Percentiles rank a stretch among this genome's conserved stretches.
phyloP scores from a whole-genome alignment of 768 basidiomycete genomes.

The Termitomyces sp. region DNA sequence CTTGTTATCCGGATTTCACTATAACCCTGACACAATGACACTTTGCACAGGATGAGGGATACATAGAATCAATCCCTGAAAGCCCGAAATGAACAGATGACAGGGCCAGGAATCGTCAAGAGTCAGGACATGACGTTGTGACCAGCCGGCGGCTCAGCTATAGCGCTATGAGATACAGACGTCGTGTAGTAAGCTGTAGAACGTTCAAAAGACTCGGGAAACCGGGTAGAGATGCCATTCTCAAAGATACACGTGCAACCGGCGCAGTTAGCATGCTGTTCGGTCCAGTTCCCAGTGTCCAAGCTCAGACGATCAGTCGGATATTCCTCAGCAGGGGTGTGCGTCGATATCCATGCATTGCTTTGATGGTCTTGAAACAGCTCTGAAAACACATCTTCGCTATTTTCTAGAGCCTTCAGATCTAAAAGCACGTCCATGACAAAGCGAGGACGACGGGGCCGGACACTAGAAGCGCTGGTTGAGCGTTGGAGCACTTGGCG shows the following conservation, averaged over 20 bases:
- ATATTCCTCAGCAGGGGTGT: conserved; percentile 16
- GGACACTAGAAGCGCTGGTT: conserved; percentile 5
- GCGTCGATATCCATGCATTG: conserved; percentile 3
- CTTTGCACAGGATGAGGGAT: not conserved
- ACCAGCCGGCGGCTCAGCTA: not conserved
- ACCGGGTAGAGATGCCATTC: conserved; percentile 13
- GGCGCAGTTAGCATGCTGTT: conserved; percentile 27
- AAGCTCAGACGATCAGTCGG: conserved; percentile 23
- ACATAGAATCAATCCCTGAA: not conserved
- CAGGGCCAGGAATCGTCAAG: not conserved
- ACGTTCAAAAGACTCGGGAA: conserved; percentile 43
- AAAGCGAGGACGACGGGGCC: conserved; percentile 23
- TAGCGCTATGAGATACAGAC: not conserved
- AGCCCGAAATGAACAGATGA: not conserved
- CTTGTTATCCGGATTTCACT: not conserved
- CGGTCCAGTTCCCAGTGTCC: conserved; percentile 31
- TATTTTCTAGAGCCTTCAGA: conserved; percentile 23
- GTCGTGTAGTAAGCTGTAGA: conserved; percentile 32
- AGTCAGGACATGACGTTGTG: not conserved
- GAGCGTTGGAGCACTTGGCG: conserved; percentile 24
- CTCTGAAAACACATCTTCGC: conserved; percentile 27
- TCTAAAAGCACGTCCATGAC: conserved; percentile 50
- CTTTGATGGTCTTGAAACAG: conserved; percentile 16
- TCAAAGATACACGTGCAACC: conserved; percentile 12
- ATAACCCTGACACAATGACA: not conserved